These are phyloP conservation scores for Chytridium lagenaria DNA, from an alignment of 371 early-diverging fungal genomes.

Conservation along the genomic window DNA sequence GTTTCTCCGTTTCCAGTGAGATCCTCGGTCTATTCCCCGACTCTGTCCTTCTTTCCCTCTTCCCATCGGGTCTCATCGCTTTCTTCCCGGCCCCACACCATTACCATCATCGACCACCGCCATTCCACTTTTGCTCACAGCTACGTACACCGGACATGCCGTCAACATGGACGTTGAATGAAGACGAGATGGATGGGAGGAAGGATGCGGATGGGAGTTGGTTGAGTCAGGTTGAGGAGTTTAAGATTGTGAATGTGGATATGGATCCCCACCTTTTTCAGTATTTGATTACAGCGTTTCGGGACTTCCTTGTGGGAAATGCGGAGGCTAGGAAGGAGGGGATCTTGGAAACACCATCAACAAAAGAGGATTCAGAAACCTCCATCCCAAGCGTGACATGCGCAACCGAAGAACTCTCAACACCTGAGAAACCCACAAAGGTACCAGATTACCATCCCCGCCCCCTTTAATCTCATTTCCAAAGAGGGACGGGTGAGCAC, in stretches of 20 bases:
- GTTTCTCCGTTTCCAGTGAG: constrained; percentile 33
- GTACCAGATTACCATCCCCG: no score
- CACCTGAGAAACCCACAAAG: no score
- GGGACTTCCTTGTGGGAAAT: background rate
- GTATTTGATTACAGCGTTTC: background rate
- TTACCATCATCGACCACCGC: no score
- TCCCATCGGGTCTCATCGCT: constrained; percentile 36
- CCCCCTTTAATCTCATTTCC: no score
- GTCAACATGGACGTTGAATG: no score
- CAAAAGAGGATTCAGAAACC: no score
- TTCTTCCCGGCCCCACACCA: constrained; percentile 24
- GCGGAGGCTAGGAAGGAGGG: background rate
- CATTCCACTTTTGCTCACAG: background rate
- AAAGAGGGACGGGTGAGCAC: no score
- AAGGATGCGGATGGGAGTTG: background rate
- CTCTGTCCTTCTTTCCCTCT: constrained; percentile 31
- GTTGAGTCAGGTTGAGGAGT: background rate
- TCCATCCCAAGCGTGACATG: no score
- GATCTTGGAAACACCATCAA: background rate
- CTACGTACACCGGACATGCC: no score
- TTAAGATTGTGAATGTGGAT: background rate
- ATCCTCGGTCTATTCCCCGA: constrained; percentile 42
- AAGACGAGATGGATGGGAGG: background rate
- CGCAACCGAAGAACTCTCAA: no score
- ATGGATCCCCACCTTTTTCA: background rate